phyloP scores from a whole-genome alignment of 257 asterid genomes.

The Lycium ferocissimum region DNA sequence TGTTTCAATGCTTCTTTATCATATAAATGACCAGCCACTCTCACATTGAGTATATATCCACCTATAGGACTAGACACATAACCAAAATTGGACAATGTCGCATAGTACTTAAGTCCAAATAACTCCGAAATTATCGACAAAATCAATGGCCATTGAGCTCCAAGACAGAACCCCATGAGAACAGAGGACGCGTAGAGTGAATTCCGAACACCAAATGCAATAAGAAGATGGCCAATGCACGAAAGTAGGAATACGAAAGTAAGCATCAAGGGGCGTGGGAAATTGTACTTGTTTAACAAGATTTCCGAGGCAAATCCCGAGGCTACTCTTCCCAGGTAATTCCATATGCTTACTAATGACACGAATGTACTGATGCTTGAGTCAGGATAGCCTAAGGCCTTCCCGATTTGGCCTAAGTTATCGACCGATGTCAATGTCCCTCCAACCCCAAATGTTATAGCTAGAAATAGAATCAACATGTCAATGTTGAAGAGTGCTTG shows the following conservation, averaged over 20 bases:
- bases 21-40: constrained; percentile 48
- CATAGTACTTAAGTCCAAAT: constrained; percentile 57
- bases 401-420: constrained; percentile 65
- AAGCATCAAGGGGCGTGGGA: constrained; percentile 58
- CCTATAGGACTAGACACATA: constrained; percentile 53
- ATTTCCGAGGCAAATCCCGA: constrained; percentile 57
- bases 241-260: constrained; percentile 50
- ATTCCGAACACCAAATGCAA: constrained; percentile 50
- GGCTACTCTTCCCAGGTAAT: constrained; percentile 54
- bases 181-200: constrained; percentile 52
- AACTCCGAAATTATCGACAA: constrained; percentile 59
- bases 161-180: constrained; percentile 57
- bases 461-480: constrained; percentile 52
- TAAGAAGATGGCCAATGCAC: constrained; percentile 60
- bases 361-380: constrained; percentile 55
- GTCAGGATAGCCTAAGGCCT: constrained; percentile 51
- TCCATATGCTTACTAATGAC: constrained; percentile 70
- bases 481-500: constrained; percentile 62
- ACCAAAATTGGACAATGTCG: constrained; percentile 48
- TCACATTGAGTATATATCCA: constrained; percentile 48
- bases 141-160: constrained; percentile 65
- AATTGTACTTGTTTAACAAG: constrained; percentile 49
- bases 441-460: constrained; percentile 53
- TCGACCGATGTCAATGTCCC: constrained; percentile 65
- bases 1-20: constrained; percentile 53